These are phyloP conservation scores for Stachybotrys chartarum DNA, from an alignment of 2,329 filamentous ascomycete genomes.

Conservation along the genomic window DNA sequence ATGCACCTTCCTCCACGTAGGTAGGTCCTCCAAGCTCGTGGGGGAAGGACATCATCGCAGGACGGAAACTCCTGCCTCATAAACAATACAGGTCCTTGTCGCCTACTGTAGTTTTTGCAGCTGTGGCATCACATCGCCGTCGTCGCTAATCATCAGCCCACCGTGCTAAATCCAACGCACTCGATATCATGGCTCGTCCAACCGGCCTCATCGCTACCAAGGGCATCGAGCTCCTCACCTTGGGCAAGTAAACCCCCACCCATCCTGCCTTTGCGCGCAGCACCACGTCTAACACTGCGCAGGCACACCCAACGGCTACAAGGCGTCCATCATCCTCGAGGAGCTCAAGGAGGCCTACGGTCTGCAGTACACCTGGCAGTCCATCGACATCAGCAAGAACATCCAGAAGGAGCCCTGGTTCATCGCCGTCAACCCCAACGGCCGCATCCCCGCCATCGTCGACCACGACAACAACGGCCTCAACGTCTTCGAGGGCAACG, in stretches of 20 bases:
- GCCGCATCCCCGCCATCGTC: constrained; percentile 57
- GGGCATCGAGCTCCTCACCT: constrained; percentile 59
- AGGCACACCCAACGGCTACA: constrained; percentile 48
- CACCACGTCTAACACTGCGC: constrained; percentile 2
- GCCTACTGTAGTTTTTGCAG: too few relatives aligned
- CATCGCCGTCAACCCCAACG: constrained; percentile 55
- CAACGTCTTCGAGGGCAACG: constrained; percentile 65
- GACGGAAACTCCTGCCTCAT: too few relatives aligned
- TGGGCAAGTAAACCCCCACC: constrained; percentile 21
- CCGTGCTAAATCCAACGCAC: background rate
- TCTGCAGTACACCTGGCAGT: constrained; percentile 50
- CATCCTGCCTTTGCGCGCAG: background rate
- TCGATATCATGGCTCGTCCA: constrained; percentile 18
- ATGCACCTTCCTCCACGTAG: background rate
- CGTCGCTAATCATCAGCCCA: background rate
- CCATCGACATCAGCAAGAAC: constrained; percentile 53
- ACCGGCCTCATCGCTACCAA: constrained; percentile 53
- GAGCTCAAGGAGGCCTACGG: constrained; percentile 61
- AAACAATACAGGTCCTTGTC: too few relatives aligned
- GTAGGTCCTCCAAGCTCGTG: too few relatives aligned
- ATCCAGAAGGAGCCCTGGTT: constrained; percentile 64
- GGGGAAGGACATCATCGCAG: too few relatives aligned
- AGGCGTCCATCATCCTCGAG: constrained; percentile 55
- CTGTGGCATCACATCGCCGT: background rate
- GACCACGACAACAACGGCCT: constrained; percentile 57